Evolutionary conservation across 305 asterid species (phyloP).

Genomic region (Fraxinus xanthoxyloides): DNA sequence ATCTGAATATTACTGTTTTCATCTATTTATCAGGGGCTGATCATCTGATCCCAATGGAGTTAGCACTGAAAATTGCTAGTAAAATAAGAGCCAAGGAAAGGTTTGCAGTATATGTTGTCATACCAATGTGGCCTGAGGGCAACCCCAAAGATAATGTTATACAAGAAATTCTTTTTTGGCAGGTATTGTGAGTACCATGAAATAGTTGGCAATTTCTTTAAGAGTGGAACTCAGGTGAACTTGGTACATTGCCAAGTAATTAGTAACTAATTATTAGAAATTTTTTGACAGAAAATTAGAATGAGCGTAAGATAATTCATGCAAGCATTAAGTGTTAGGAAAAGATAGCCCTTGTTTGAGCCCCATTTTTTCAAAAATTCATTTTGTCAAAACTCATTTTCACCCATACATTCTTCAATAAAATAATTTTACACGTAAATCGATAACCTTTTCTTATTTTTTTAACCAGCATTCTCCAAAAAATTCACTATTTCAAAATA

Average conservation of each 20-base stretch:
- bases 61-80: constrained; percentile 70
- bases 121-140: constrained; percentile 99
- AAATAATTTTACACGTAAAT: too few relatives aligned
- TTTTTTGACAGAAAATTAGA: neutral
- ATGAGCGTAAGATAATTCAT: neutral
- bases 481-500: too few relatives aligned
- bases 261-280: neutral
- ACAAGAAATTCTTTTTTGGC: constrained; percentile 97
- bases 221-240: constrained; percentile 6
- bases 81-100: constrained; percentile 77
- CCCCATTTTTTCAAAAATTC: too few relatives aligned
- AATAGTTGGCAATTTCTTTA: constrained; percentile 7
- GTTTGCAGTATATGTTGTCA: constrained; percentile 67
- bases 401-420: too few relatives aligned
- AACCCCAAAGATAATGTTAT: constrained; percentile 63
- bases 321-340: neutral
- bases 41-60: constrained; percentile 80
- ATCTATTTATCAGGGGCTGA: constrained; percentile 67
- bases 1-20: constrained; percentile 13
- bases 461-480: too few relatives aligned
- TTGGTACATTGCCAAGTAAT: neutral
- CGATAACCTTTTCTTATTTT: too few relatives aligned
- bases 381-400: too few relatives aligned
- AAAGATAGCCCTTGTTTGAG: neutral
- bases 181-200: constrained; percentile 40